Conservation (phyloP, 1,284 basidiomycete genomes). For the Ganoderma leucocontextum region DNA sequence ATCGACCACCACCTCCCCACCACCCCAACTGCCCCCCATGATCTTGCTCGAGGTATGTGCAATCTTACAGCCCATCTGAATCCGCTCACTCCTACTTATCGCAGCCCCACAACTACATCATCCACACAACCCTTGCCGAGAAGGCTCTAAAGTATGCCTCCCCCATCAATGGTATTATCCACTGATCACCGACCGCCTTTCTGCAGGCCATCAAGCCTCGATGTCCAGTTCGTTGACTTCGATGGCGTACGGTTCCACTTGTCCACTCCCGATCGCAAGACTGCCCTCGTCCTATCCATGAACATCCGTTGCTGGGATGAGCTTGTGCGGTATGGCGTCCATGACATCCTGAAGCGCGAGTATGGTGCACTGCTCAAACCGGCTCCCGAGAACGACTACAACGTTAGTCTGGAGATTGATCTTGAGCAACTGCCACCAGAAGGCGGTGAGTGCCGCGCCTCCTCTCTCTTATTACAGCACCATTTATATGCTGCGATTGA, state of each 20-base stretch:
- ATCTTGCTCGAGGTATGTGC: constrained; percentile 6
- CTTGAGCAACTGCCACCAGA: constrained; percentile 84
- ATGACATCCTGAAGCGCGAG: constrained; percentile 83
- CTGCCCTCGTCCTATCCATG: constrained; percentile 90
- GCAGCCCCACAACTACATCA: constrained; percentile 93
- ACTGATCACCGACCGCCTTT: background rate
- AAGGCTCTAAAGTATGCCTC: constrained; percentile 81
- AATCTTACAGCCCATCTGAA: background rate
- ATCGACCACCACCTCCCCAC: background rate
- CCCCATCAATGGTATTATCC: constrained; percentile 24
- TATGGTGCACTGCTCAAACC: constrained; percentile 79
- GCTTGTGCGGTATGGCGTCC: constrained; percentile 87
- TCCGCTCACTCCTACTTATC: background rate
- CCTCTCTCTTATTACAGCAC: background rate
- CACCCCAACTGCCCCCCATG: constrained; percentile 13
- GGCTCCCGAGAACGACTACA: constrained; percentile 85
- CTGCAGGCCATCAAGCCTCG: constrained; percentile 84
- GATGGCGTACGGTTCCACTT: constrained; percentile 97
- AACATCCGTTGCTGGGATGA: constrained; percentile 97
- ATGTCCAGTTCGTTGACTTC: constrained; percentile 97
- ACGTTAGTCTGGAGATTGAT: constrained; percentile 89
- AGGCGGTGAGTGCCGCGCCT: constrained; percentile 66
- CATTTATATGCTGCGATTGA: background rate
- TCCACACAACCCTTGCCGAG: constrained; percentile 91
- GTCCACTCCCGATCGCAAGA: constrained; percentile 87